A percentile compares a stretch with the other conserved stretches of the same genome.
Conservation (phyloP, 768 basidiomycete genomes). For the Pleurotus ostreatus region DNA sequence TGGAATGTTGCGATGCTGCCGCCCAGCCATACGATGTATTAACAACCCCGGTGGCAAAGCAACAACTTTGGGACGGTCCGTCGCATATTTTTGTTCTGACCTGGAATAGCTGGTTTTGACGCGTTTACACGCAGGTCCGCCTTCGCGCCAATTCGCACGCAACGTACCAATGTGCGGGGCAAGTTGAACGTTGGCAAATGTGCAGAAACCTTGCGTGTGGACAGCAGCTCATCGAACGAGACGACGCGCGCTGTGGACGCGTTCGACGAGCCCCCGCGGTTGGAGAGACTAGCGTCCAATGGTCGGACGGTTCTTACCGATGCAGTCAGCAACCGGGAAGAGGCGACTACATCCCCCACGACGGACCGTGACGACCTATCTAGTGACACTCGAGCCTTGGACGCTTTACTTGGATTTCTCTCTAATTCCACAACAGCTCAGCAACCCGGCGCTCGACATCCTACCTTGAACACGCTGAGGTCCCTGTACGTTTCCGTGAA, state of each 20-base stretch:
- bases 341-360: too few relatives aligned
- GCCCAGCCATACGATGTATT: slow-evolving; percentile 45
- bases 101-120: neutral
- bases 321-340: too few relatives aligned
- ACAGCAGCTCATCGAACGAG: too few relatives aligned
- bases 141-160: neutral
- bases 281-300: neutral
- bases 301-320: neutral
- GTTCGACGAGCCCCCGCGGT: too few relatives aligned
- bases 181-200: too few relatives aligned
- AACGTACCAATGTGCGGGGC: neutral
- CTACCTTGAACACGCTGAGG: slow-evolving; percentile 29
- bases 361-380: too few relatives aligned
- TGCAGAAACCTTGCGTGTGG: too few relatives aligned
- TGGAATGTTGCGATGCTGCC: slow-evolving; percentile 81
- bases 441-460: slow-evolving; percentile 13
- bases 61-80: slow-evolving; percentile 17
- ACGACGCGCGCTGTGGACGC: too few relatives aligned
- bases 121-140: neutral
- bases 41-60: slow-evolving; percentile 29
- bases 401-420: slow-evolving; percentile 19
- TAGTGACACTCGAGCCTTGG: slow-evolving; percentile 10
- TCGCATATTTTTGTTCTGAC: neutral
- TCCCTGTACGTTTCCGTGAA: slow-evolving; percentile 35
- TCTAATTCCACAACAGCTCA: slow-evolving; percentile 12